Evolutionary conservation across 2,329 filamentous ascomycete species (phyloP).

Genomic region (Helotiales sp.): DNA sequence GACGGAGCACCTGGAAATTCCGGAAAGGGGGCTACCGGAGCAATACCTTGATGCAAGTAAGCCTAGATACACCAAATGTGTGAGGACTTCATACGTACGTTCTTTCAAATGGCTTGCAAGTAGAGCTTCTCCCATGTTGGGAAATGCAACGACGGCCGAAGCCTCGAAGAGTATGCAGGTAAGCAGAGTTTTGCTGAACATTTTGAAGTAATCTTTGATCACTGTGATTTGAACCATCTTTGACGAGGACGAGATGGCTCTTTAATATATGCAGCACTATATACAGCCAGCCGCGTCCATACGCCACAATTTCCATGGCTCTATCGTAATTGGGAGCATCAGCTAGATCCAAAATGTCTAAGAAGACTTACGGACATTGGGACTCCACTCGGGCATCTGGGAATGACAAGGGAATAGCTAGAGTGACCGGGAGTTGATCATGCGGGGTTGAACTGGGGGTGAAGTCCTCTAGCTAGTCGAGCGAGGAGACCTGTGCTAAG

Average conservation of each 20-base stretch:
- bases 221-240: neutral
- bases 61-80: neutral
- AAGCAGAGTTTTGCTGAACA: neutral
- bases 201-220: neutral
- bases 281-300: neutral
- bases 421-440: too few species aligned
- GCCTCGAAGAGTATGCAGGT: slow-evolving; percentile 3
- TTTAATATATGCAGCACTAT: neutral
- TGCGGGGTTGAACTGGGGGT: too few species aligned
- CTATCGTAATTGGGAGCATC: neutral
- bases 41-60: slow-evolving; percentile 9
- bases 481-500: neutral
- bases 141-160: slow-evolving; percentile 7
- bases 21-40: slow-evolving; percentile 15
- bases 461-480: too few species aligned
- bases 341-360: neutral
- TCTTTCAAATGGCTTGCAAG: slow-evolving; percentile 7
- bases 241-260: neutral
- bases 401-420: neutral
- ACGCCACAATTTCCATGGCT: neutral
- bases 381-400: neutral
- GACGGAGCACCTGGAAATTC: slow-evolving; percentile 14
- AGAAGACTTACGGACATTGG: neutral
- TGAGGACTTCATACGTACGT: slow-evolving; percentile 3
- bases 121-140: slow-evolving; percentile 5